Base-by-base conservation (phyloP, 257 asterid genomes). In the Solanum tacnaense region DNA sequence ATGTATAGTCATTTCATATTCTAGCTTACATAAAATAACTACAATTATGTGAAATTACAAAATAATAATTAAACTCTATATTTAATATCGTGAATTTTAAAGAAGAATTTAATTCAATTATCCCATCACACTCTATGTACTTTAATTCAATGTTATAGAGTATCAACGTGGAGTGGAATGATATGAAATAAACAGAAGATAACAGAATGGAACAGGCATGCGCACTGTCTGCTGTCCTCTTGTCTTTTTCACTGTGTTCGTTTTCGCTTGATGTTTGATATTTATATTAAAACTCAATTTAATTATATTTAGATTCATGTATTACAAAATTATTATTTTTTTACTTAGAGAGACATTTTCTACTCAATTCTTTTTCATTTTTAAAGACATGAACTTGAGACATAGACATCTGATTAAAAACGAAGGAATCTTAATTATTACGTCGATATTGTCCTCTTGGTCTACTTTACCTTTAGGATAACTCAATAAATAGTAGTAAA, bases 201-300 rank as follows among this genome's bases (percentile, higher is more conserved):
- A 81, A 46, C 85, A 76, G 35, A 76, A 38, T 76, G 12, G 84
- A 76, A 38, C 84, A 81, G 85, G 85, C 85, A 81, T 46, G 85
- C 85, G 85, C 85, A 46, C 85, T 49, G 29, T 0, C 20, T 74
- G 5, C 31, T 74, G 83, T 74, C 52, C 52, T 74, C 82, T 29
- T 32, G 79, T 72, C 79, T 72, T 31, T 72, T 71, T 31, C 11
- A 70, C 38, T 1, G 16, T 29, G 1, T 70, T 70, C 0, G 0
- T 29, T 15, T 71, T 0, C 6, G 0, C 1, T 29, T 0, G 5
- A 13, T 13, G 1, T 29, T 70, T 3, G 6, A 70, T 70, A 70
- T 15, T 0, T 15, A 3, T 15, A 70, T 31, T 15, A 1, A 70
- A 0, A 56, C 0, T 56, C 0, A 0, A 31, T 2, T 71, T 2